Evolutionary conservation across 768 basidiomycete species (phyloP).

Genomic region (Trametes cubensis): DNA sequence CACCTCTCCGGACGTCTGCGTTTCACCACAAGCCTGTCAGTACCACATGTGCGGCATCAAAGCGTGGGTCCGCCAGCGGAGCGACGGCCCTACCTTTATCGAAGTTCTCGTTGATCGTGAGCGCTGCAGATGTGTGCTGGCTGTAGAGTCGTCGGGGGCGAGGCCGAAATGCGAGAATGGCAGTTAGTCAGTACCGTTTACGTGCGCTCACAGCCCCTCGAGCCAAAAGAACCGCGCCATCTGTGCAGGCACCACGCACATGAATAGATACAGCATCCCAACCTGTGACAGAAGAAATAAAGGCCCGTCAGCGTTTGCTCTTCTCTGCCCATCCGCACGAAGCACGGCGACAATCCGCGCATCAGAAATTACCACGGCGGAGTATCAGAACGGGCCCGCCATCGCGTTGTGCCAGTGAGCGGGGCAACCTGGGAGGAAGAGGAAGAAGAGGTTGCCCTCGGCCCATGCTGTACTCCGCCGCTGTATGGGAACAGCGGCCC

Average conservation of each 20-base stretch:
- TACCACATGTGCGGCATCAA: too few relatives aligned
- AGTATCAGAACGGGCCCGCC: not conserved
- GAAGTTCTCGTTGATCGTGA: slow-evolving; percentile 89
- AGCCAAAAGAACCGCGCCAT: not conserved
- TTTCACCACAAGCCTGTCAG: not conserved
- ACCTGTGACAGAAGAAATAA: slow-evolving; percentile 45
- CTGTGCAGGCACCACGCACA: slow-evolving; percentile 49
- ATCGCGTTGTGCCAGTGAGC: too few relatives aligned
- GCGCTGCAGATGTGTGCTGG: slow-evolving; percentile 76
- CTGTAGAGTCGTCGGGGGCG: slow-evolving; percentile 33
- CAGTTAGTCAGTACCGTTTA: slow-evolving; percentile 32
- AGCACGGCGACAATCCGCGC: not conserved
- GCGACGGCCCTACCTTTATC: slow-evolving; percentile 58
- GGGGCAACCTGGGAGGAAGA: too few relatives aligned
- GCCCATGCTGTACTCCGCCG: not conserved
- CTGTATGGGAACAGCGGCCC: not conserved
- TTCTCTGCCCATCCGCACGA: not conserved
- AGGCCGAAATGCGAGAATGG: not conserved
- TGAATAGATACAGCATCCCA: slow-evolving; percentile 89
- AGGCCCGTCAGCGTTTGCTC: slow-evolving; percentile 1
- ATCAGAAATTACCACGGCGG: not conserved
- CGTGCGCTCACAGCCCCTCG: not conserved
- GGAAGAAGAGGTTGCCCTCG: too few relatives aligned
- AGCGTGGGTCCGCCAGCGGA: not conserved
- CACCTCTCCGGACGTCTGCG: slow-evolving; percentile 50